Evolutionary conservation across 2,329 filamentous ascomycete genomes (phyloP).

Genomic region (Phyllosticta capitalensis): DNA sequence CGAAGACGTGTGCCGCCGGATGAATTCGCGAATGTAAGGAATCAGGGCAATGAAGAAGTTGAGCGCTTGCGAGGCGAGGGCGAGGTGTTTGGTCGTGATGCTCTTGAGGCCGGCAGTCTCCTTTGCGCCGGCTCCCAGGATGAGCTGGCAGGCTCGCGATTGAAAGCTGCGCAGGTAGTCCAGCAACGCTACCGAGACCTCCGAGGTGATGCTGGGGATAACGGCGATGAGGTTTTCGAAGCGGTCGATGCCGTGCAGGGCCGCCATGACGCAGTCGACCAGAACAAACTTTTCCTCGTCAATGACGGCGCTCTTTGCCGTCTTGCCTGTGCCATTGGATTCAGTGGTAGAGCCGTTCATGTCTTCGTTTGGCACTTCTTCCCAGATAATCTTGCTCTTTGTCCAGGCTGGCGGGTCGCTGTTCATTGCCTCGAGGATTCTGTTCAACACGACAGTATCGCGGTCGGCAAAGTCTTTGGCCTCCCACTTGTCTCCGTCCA

Average conservation of each 20-base stretch:
- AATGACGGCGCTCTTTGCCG: conserved; percentile 58
- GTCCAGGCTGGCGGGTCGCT: conserved; percentile 60
- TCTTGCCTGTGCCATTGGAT: conserved; percentile 24
- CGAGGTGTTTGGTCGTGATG: conserved; percentile 91
- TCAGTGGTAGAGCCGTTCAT: conserved; percentile 24
- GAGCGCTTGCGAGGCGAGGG: conserved; percentile 79
- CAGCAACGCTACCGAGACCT: conserved; percentile 69
- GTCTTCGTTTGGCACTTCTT: conserved; percentile 14
- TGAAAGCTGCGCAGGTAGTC: conserved; percentile 92
- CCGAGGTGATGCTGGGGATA: conserved; percentile 80
- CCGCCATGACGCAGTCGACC: conserved; percentile 71
- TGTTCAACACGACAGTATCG: conserved; percentile 50
- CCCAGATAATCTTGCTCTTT: conserved; percentile 38
- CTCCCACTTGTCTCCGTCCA: conserved; percentile 75
- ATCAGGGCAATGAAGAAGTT: conserved; percentile 80
- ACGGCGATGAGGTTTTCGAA: conserved; percentile 75
- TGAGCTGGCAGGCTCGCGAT: conserved; percentile 89
- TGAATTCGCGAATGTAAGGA: conserved; percentile 84
- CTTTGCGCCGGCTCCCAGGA: conserved; percentile 87
- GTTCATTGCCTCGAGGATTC: conserved; percentile 61
- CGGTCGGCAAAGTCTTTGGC: conserved; percentile 63
- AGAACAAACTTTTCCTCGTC: conserved; percentile 81
- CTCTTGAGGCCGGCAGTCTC: conserved; percentile 83
- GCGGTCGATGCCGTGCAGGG: conserved; percentile 69
- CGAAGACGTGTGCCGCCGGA: conserved; percentile 57